These are phyloP conservation scores for Allium cepa DNA, from an alignment of 106 monocot genomes.

Conservation along the genomic window DNA sequence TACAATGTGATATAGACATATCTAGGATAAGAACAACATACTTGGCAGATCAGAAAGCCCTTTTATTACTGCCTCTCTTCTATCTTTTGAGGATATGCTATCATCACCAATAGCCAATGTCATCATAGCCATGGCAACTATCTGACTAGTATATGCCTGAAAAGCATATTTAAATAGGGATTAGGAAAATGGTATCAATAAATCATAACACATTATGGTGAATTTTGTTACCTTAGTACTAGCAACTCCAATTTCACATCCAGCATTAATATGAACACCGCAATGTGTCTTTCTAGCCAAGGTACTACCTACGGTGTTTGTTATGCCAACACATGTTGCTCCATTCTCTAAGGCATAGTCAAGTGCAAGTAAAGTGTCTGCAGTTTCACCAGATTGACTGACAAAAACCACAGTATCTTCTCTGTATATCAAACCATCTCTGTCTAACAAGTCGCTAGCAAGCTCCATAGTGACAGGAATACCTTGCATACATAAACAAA, in stretches of 20 bases:
- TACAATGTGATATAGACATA: too few relatives aligned
- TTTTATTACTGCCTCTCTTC: constrained; percentile 60
- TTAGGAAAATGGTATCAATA: background rate
- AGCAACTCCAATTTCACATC: constrained; percentile 97
- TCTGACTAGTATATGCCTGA: constrained; percentile 96
- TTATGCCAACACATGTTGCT: constrained; percentile 93
- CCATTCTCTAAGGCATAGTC: constrained; percentile 92
- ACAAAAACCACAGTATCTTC: constrained; percentile 96
- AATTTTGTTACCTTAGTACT: constrained; percentile 73
- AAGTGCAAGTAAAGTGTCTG: constrained; percentile 87
- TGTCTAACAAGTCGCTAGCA: constrained; percentile 91
- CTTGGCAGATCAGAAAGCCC: constrained; percentile 53
- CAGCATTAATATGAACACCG: constrained; percentile 97
- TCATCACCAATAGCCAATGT: constrained; percentile 93
- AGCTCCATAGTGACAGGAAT: constrained; percentile 90
- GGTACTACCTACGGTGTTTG: constrained; percentile 96
- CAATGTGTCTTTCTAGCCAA: constrained; percentile 92
- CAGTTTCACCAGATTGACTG: constrained; percentile 98
- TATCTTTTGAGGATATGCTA: constrained; percentile 55
- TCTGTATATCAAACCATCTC: constrained; percentile 79
- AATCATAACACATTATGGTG: background rate
- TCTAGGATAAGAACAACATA: constrained; percentile 13
- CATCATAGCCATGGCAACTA: constrained; percentile 87
- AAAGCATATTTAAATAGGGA: constrained; percentile 2
- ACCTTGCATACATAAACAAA: constrained; percentile 18